Conservation (phyloP, 352 stramenopile species). For the Pythium dissotocum region DNA sequence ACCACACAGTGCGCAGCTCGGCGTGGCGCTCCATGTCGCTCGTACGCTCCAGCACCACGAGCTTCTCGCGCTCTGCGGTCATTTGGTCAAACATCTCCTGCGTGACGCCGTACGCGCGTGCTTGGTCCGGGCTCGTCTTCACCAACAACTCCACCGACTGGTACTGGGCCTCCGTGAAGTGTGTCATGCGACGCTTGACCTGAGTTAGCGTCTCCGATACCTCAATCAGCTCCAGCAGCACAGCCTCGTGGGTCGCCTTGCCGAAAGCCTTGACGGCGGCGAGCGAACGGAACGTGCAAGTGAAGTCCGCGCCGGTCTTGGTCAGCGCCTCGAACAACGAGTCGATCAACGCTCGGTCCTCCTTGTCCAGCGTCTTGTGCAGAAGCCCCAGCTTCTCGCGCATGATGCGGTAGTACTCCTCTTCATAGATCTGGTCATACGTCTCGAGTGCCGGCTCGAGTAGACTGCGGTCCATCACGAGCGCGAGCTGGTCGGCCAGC, state of each 20-base stretch:
- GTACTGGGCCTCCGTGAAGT: conserved; percentile 76
- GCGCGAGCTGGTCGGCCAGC: conserved; percentile 62
- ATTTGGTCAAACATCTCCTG: conserved; percentile 55
- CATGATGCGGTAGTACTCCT: conserved; percentile 64
- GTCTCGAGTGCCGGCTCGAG: conserved; percentile 33
- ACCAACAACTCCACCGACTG: conserved; percentile 68
- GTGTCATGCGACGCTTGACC: conserved; percentile 46
- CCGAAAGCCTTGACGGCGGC: conserved; percentile 46
- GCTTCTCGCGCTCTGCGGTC: conserved; percentile 44
- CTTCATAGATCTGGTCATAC: conserved; percentile 53
- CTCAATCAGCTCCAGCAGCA: conserved; percentile 49
- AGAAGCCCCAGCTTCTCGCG: conserved; percentile 67
- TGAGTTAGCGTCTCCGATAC: conserved; percentile 76
- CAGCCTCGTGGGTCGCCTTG: conserved; percentile 26
- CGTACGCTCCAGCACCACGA: conserved; percentile 40
- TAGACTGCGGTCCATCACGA: conserved; percentile 41
- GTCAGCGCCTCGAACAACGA: conserved; percentile 57
- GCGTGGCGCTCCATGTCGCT: conserved; percentile 53
- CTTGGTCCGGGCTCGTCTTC: conserved; percentile 56
- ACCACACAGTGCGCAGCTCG: conserved; percentile 49
- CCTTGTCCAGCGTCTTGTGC: conserved; percentile 26
- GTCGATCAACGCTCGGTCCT: conserved; percentile 54
- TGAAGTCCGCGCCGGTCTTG: conserved; percentile 77
- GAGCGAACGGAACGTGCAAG: conserved; percentile 67
- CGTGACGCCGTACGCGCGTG: conserved; percentile 77